Base-by-base conservation (phyloP, 495 filamentous ascomycete species). In the Penicillium longicatenatum region DNA sequence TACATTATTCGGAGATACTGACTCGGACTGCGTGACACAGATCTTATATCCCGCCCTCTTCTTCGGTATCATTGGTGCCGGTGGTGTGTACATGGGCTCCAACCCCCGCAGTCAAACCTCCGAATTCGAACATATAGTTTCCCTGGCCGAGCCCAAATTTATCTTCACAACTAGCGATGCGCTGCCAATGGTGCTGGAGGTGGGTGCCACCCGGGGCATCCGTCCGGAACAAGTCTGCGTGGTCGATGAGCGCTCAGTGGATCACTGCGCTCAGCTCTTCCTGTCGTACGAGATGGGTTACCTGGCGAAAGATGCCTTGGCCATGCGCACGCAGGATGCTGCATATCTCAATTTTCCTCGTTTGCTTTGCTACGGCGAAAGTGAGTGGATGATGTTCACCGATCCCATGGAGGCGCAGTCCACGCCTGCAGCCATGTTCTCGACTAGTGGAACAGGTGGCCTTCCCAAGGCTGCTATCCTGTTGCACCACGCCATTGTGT, bases 371-470 rank as follows among this genome's bases (percentile, higher is more conserved):
- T 72, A 78, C 55, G 83, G 82, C 6, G 79, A 83, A 67, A 70
- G 66, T 14, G 76, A 83, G 66, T 84, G 83, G 82, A 52, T 79
- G 43, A 70, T 70, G 14, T 83, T 86, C 59, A 62, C 79, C n/a
- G 71, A 80, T 57, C 71, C 75, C 21, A 56, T 53, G 33, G 64
- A 69, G 30, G 75, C 79, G 22, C 75, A 73, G 55, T 68, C 73
- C 35, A 83, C 81, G 2, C 79, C 78, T 4, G 79, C 81, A 3
- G 78, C 79, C 49, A 73, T 81, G 67, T 76, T 82, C 47, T 80
- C 77, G 46, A 83, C 79, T 41, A 84, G 81, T 54, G 82, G 83
- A 6, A 85, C 83, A 0, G 82, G 84, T 22, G 84, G 84, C 2
- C 65, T 86, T 8, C 84, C 84, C 30, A 87, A 84, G 60, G 82